A percentile compares a stretch with the other conserved stretches of the same genome.
phyloP scores from a whole-genome alignment of 805 yeast genomes.

The Barnettozyma wickerhamii region DNA sequence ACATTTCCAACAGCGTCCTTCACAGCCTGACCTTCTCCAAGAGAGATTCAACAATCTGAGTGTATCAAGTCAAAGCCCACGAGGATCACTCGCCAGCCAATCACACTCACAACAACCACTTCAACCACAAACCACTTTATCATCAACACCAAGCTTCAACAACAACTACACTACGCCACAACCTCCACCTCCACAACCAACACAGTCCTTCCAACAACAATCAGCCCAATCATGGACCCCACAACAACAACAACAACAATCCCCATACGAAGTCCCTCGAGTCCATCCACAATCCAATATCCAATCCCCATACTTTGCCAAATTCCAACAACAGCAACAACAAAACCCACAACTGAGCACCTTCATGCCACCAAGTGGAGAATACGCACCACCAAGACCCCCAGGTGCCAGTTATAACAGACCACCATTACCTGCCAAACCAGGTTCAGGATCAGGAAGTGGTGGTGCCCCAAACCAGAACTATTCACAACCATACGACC shows the following conservation, averaged over 20 bases:
- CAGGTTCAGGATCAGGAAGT: constrained; percentile 29
- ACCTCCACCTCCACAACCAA: constrained; percentile 3
- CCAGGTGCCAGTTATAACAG: not conserved
- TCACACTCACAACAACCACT: constrained; percentile 5
- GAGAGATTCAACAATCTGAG: constrained; percentile 20
- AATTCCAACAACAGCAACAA: constrained; percentile 1
- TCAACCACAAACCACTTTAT: constrained; percentile 14
- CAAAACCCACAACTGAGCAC: not conserved
- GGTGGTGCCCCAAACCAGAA: constrained; percentile 6
- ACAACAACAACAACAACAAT: constrained; percentile 10
- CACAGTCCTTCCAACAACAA: constrained; percentile 4
- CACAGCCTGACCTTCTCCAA: constrained; percentile 8
- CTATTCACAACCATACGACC: constrained; percentile 25
- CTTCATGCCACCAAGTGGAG: constrained; percentile 6
- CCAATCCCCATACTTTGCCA: not conserved
- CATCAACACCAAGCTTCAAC: constrained; percentile 4
- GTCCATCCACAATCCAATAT: constrained; percentile 6
- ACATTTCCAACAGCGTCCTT: not conserved
- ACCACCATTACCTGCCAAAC: constrained; percentile 20
- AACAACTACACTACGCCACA: constrained; percentile 2
- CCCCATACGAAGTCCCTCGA: constrained; percentile 3
- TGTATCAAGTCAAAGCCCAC: constrained; percentile 16
- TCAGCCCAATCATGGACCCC: constrained; percentile 3
- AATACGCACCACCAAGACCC: constrained; percentile 5
- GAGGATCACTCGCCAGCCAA: constrained; percentile 13